phyloP scores from a whole-genome alignment of 176 grass and related monocot genomes.

The Zea mays region DNA sequence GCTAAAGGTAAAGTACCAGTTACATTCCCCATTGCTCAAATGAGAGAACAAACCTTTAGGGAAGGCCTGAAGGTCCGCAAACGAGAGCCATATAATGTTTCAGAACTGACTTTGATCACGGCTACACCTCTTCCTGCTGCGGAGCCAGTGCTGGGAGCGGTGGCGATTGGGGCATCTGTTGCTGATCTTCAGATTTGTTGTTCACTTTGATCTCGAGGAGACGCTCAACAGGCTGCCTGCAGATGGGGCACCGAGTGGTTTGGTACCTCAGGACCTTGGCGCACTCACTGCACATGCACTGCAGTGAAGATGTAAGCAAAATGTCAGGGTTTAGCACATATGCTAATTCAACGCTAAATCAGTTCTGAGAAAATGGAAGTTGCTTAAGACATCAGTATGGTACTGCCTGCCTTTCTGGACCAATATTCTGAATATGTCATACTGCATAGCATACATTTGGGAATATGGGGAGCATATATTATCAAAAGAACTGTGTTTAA shows the following conservation, averaged over 20 bases:
- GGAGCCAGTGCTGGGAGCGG: background rate
- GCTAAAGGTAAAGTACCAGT: slow-evolving; percentile 35
- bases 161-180: slow-evolving; percentile 33
- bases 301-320: slow-evolving; percentile 26
- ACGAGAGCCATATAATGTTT: slow-evolving; percentile 45
- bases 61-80: slow-evolving; percentile 25
- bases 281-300: slow-evolving; percentile 98
- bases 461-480: background rate
- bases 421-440: slow-evolving; percentile 1
- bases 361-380: background rate
- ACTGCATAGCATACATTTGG: background rate
- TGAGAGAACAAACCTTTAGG: slow-evolving; percentile 24
- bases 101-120: background rate
- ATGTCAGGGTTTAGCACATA: slow-evolving; percentile 21
- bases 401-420: background rate
- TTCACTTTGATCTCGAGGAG: slow-evolving; percentile 90
- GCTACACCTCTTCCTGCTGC: slow-evolving; percentile 49
- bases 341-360: background rate
- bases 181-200: slow-evolving; percentile 71
- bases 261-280: slow-evolving; percentile 97
- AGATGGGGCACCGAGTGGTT: slow-evolving; percentile 88
- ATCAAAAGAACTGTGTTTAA: background rate
- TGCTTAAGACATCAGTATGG: background rate
- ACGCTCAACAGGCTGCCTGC: slow-evolving; percentile 84
- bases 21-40: slow-evolving; percentile 45